A percentile compares a stretch with the other conserved stretches of the same genome.
Conservation (phyloP, 139 green algal species). For the Chlamydomonas eustigma region DNA sequence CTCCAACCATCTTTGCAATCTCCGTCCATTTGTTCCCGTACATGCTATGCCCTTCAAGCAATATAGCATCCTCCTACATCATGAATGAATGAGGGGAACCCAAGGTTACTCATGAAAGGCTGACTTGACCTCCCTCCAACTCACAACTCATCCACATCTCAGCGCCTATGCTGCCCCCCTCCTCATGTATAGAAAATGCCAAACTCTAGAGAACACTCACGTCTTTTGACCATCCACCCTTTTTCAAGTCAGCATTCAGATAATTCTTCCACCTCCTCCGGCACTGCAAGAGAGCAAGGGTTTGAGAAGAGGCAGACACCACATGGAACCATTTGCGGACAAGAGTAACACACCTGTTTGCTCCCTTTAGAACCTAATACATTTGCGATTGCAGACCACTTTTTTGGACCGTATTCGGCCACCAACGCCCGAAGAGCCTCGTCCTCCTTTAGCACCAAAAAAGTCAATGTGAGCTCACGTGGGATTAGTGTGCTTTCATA, state of each 20-base stretch:
- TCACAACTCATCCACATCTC: no score
- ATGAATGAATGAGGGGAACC: no score
- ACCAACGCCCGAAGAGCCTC: slow-evolving; percentile 55
- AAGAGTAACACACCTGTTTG: slow-evolving; percentile 55
- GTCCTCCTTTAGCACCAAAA: slow-evolving; percentile 52
- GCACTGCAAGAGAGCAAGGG: slow-evolving; percentile 31
- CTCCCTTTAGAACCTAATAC: slow-evolving; percentile 54
- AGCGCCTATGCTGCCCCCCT: no score
- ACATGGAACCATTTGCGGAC: not conserved
- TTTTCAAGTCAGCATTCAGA: slow-evolving; percentile 66
- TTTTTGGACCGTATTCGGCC: slow-evolving; percentile 57
- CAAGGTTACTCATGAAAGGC: no score
- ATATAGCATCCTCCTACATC: slow-evolving; percentile 56
- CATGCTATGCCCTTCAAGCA: slow-evolving; percentile 45
- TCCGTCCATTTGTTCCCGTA: slow-evolving; percentile 72
- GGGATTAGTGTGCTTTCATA: no score
- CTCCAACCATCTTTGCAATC: slow-evolving; percentile 66
- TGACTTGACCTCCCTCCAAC: no score
- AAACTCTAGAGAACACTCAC: slow-evolving; percentile 15
- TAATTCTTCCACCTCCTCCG: slow-evolving; percentile 72
- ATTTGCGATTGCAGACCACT: slow-evolving; percentile 55
- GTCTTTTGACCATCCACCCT: slow-evolving; percentile 42
- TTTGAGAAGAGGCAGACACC: not conserved
- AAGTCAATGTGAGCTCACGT: no score
- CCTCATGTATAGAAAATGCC: not conserved